Percentiles rank a stretch among this genome's conserved stretches.
phyloP scores from a whole-genome alignment of 768 basidiomycete genomes.

The Tricholoma matsutake region DNA sequence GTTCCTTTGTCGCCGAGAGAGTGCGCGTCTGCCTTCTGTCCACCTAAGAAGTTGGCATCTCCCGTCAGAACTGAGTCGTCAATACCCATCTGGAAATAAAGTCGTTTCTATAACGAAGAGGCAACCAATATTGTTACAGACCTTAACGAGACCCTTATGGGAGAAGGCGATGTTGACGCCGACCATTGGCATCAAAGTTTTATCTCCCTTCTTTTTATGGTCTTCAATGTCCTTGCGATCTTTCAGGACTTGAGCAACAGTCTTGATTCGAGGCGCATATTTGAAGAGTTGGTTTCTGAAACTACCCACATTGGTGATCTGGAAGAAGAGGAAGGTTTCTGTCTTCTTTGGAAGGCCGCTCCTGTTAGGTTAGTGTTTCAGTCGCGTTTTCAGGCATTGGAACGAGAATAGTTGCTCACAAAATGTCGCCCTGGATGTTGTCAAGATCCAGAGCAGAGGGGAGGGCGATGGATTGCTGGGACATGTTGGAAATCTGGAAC shows the following conservation, averaged over 20 bases:
- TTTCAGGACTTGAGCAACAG: conserved; percentile 38
- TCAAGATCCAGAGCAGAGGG: conserved; percentile 30
- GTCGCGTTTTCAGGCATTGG: neutral
- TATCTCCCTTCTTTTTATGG: conserved; percentile 34
- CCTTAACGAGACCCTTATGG: conserved; percentile 41
- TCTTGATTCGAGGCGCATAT: conserved; percentile 45
- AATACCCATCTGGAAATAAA: conserved; percentile 33
- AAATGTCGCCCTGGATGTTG: conserved; percentile 47
- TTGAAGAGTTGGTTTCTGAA: conserved; percentile 43
- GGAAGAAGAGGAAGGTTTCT: conserved; percentile 51
- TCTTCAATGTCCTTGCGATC: conserved; percentile 39
- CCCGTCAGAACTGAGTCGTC: conserved; percentile 34
- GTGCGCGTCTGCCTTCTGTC: conserved; percentile 39
- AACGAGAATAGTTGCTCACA: conserved; percentile 28
- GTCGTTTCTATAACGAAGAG: neutral
- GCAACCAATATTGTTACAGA: conserved; percentile 11
- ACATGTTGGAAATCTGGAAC: conserved; percentile 11
- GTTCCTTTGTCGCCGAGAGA: conserved; percentile 37
- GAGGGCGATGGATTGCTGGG: conserved; percentile 14
- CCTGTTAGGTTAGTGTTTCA: conserved; percentile 24
- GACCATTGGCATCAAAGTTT: conserved; percentile 34
- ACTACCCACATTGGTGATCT: conserved; percentile 37
- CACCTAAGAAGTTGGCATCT: conserved; percentile 34
- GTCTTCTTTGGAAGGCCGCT: conserved; percentile 55
- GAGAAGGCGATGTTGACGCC: conserved; percentile 57